A percentile compares a stretch with the other conserved stretches of the same genome.
These are phyloP conservation scores for Globisporangium cystogenes DNA, from an alignment of 352 stramenopile species.

Conservation along the genomic window DNA sequence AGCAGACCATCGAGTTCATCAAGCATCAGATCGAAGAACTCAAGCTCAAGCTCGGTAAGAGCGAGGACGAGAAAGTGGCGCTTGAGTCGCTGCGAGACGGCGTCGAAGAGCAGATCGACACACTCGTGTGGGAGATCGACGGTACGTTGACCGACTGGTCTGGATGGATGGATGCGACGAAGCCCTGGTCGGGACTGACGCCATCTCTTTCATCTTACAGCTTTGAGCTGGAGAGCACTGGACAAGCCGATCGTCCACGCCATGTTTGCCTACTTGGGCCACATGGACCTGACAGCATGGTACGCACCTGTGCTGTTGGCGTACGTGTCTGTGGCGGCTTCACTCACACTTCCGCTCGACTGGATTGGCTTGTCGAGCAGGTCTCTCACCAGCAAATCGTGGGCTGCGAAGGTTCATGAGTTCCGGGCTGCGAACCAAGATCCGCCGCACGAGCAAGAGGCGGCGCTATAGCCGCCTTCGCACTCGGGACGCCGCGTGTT, in stretches of 20 bases:
- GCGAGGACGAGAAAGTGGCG: conserved; percentile 30
- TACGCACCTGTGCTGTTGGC: conserved; percentile 5
- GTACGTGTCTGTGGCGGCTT: background rate
- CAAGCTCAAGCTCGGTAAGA: conserved; percentile 24
- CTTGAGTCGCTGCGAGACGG: conserved; percentile 28
- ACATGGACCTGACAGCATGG: conserved; percentile 31
- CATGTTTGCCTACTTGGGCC: conserved; percentile 23
- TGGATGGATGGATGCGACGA: background rate
- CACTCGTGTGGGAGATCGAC: conserved; percentile 61
- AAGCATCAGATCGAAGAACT: conserved; percentile 59
- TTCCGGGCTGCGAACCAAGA: conserved; percentile 12
- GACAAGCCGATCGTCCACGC: conserved; percentile 23
- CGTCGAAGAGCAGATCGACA: conserved; percentile 46
- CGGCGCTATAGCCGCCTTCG: conserved; percentile 3
- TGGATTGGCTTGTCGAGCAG: conserved; percentile 11
- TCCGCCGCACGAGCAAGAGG: conserved; percentile 1
- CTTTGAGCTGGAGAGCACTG: conserved; percentile 41
- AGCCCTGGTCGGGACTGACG: background rate
- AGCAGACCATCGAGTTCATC: conserved; percentile 38
- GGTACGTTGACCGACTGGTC: conserved; percentile 18
- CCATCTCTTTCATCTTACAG: conserved; percentile 10
- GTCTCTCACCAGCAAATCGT: conserved; percentile 41
- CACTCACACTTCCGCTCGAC: background rate
- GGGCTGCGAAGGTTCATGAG: conserved; percentile 20
- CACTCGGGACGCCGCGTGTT: background rate